These are phyloP conservation scores for Schwanniomyces etchellsii DNA, from an alignment of 1,139 yeast genomes.

Conservation along the genomic window DNA sequence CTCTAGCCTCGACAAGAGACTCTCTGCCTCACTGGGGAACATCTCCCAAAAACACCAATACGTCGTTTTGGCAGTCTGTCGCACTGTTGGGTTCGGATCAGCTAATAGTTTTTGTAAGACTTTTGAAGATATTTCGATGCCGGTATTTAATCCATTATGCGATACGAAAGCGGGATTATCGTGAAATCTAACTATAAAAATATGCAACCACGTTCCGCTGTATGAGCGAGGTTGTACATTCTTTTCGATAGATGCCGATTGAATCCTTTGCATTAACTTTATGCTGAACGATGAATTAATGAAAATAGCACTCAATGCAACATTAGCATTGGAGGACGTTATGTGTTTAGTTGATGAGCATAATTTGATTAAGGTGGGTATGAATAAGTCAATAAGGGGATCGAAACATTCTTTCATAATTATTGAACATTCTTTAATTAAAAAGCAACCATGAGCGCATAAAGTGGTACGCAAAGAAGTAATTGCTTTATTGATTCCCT, in stretches of 20 bases:
- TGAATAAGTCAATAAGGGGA: slow-evolving; percentile 53
- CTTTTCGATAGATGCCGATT: slow-evolving; percentile 56
- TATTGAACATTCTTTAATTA: slow-evolving; percentile 68
- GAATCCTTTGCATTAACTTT: slow-evolving; percentile 51
- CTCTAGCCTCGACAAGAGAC: slow-evolving; percentile 45
- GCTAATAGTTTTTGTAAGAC: slow-evolving; percentile 56
- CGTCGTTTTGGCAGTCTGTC: slow-evolving; percentile 68
- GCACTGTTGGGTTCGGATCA: slow-evolving; percentile 78
- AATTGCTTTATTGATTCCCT: slow-evolving; percentile 65
- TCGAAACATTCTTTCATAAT: slow-evolving; percentile 50
- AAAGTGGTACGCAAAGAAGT: slow-evolving; percentile 80
- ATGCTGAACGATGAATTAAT: slow-evolving; percentile 48
- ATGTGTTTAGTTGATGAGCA: slow-evolving; percentile 76
- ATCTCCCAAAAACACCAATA: slow-evolving; percentile 63
- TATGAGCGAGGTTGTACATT: slow-evolving; percentile 65
- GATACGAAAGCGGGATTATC: slow-evolving; percentile 23
- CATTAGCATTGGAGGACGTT: slow-evolving; percentile 69
- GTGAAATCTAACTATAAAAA: slow-evolving; percentile 44
- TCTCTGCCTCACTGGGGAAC: slow-evolving; percentile 45
- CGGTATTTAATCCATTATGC: slow-evolving; percentile 28
- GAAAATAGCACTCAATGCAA: slow-evolving; percentile 58
- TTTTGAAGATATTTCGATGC: slow-evolving; percentile 45
- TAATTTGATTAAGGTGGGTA: slow-evolving; percentile 54
- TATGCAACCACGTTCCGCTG: slow-evolving; percentile 66
- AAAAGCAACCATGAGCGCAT: slow-evolving; percentile 68